phyloP scores from a whole-genome alignment of 441 rosid species.

The Macaranga tanarius region DNA sequence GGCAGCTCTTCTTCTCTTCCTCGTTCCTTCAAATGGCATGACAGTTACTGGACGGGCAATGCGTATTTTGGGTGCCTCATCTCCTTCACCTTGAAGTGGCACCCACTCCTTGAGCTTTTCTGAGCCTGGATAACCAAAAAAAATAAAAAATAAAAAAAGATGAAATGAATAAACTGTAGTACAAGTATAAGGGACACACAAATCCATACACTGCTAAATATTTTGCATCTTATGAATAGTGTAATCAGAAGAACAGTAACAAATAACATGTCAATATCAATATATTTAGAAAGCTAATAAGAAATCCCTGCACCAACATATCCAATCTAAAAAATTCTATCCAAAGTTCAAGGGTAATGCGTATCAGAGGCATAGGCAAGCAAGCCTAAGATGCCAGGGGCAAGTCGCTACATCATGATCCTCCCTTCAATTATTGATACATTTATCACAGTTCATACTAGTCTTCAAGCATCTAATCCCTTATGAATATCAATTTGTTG shows the following conservation, averaged over 20 bases:
- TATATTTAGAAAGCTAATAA: neutral
- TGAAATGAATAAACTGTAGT: neutral
- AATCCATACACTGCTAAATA: too few species aligned
- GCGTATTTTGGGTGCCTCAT: constrained; percentile 70
- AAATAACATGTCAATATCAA: neutral
- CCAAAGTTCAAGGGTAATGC: neutral
- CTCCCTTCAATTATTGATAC: neutral
- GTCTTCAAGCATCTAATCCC: neutral
- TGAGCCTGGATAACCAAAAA: constrained; percentile 40
- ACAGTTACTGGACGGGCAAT: constrained; percentile 64
- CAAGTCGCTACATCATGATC: neutral
- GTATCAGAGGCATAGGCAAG: constrained; percentile 2
- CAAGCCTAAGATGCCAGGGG: neutral
- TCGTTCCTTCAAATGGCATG: constrained; percentile 84
- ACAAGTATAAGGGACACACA: neutral
- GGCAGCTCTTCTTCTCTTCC: constrained; percentile 94
- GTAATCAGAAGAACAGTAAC: too few species aligned
- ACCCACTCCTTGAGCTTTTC: constrained; percentile 92
- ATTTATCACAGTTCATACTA: constrained; percentile 5
- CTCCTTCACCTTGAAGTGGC: constrained; percentile 56
- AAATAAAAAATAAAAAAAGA: constrained; percentile 20
- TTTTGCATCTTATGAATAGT: too few species aligned
- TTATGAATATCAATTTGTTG: too few species aligned
- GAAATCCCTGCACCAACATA: neutral
- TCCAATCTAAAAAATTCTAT: neutral